phyloP scores from a whole-genome alignment of 2,329 filamentous ascomycete species.

The Fusarium heterosporum region DNA sequence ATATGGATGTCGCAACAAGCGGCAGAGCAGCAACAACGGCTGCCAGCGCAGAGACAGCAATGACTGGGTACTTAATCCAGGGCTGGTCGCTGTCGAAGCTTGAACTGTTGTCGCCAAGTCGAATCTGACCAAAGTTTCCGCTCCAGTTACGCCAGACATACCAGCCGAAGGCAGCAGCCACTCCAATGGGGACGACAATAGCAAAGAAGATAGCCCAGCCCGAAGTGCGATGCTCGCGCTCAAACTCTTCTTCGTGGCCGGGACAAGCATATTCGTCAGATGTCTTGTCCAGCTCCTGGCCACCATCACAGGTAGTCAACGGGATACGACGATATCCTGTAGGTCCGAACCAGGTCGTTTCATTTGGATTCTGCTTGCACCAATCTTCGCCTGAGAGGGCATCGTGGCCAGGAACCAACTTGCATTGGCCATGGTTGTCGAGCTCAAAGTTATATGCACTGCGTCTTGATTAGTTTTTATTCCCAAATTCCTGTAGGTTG shows the following conservation, averaged over 20 bases:
- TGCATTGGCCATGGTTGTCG: constrained; percentile 80
- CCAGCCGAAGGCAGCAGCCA: constrained; percentile 81
- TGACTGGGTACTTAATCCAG: constrained; percentile 85
- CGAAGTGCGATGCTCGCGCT: constrained; percentile 75
- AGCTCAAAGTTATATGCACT: constrained; percentile 96
- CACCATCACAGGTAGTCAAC: constrained; percentile 85
- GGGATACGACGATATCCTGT: constrained; percentile 92
- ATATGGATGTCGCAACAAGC: constrained; percentile 77
- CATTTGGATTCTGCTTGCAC: constrained; percentile 72
- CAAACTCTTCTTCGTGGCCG: constrained; percentile 84
- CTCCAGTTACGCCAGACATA: constrained; percentile 88
- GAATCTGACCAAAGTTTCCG: constrained; percentile 90
- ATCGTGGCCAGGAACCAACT: constrained; percentile 77
- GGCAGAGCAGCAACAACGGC: constrained; percentile 74
- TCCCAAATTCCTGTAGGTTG: neutral
- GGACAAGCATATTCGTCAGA: constrained; percentile 70
- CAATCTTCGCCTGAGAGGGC: constrained; percentile 65
- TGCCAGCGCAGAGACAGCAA: constrained; percentile 73
- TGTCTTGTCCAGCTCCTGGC: constrained; percentile 78
- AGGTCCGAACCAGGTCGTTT: constrained; percentile 82
- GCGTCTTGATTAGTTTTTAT: constrained; percentile 28
- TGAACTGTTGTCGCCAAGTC: constrained; percentile 77
- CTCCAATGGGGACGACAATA: constrained; percentile 77
- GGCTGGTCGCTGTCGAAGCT: constrained; percentile 76
- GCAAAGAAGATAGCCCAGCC: constrained; percentile 87